Base-by-base conservation (phyloP, 1,139 yeast genomes). In the Pneumocystis sp. region DNA sequence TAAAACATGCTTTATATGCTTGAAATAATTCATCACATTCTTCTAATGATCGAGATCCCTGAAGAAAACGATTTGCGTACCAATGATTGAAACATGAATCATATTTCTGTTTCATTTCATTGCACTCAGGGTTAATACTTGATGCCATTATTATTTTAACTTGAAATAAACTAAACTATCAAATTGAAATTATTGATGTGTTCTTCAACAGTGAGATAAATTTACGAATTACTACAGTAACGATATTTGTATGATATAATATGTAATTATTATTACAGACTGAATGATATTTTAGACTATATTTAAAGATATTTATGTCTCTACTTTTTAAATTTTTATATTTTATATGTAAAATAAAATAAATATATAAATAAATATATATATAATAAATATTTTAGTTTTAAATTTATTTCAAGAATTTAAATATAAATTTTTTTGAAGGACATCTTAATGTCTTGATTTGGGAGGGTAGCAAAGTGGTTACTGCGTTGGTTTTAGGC, bases 31-130 rank as follows among this genome's bases (percentile, higher is more conserved):
- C 68, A 21, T 63, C 66, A 56, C 68, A 67, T 34, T 65, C 66
- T 34, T 64, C 63, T 45, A 63, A 44, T n/a, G 60, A 56, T 25
- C 64, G 45, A 45, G 63, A 64, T 7, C 68, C 68, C 63, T 64
- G 40, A 66, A 63, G 64, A 67, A 67, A 61, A 59, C 64, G 35
- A 35, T 65, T 65, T 59, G 67, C 63, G 61, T 67, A 67, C 68
- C 68, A 67, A 63, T 67, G 65, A 35, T 67, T 67, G 63, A 67
- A 67, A 59, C 68, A 67, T 56, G 68, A 63, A 42, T 67, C 68
- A 61, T 67, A 67, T 50, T 63, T 34, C 42, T 66, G 60, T 65
- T 67, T 65, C 40, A 65, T 31, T 61, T 63, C 63, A 34, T 65
- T 65, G 60, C 67, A 65, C n/a, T 65, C 67, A 6, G 67, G 65